Evolutionary conservation across 2,329 filamentous ascomycete species (phyloP).

Genomic region (Scorias spongiosa): DNA sequence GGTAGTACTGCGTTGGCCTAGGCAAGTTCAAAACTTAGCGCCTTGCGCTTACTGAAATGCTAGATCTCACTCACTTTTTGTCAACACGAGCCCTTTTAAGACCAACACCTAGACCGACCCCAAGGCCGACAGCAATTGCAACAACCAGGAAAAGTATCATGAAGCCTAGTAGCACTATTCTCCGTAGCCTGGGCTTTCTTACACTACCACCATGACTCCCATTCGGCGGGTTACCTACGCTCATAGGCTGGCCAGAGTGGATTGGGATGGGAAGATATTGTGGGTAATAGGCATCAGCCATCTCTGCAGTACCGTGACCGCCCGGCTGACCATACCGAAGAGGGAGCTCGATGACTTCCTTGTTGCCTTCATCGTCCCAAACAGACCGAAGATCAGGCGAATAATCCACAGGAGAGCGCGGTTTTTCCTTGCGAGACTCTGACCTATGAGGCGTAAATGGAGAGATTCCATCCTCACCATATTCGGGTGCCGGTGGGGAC

Average conservation of each 20-base stretch:
- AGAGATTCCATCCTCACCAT: constrained; percentile 5
- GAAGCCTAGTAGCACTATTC: constrained; percentile 8
- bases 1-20: neutral
- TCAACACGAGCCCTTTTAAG: constrained; percentile 10
- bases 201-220: constrained; percentile 2
- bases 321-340: constrained; percentile 3
- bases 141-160: constrained; percentile 13
- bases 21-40: too few relatives aligned
- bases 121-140: constrained; percentile 21
- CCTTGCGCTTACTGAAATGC: too few relatives aligned
- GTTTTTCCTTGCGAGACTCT: constrained; percentile 10
- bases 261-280: neutral
- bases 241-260: neutral
- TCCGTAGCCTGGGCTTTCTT: constrained; percentile 10
- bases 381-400: constrained; percentile 15
- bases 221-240: neutral
- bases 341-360: constrained; percentile 14
- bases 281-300: neutral
- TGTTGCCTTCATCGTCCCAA: constrained; percentile 13
- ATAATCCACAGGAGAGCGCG: constrained; percentile 11
- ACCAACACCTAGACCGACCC: constrained; percentile 23
- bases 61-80: neutral
- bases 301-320: constrained; percentile 1
- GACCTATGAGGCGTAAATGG: constrained; percentile 3
- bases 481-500: constrained; percentile 5